Evolutionary conservation across 352 stramenopile species (phyloP), one percentile per base, ranked within the genome.

Genomic region (Pilasporangium apinafurcum): DNA sequence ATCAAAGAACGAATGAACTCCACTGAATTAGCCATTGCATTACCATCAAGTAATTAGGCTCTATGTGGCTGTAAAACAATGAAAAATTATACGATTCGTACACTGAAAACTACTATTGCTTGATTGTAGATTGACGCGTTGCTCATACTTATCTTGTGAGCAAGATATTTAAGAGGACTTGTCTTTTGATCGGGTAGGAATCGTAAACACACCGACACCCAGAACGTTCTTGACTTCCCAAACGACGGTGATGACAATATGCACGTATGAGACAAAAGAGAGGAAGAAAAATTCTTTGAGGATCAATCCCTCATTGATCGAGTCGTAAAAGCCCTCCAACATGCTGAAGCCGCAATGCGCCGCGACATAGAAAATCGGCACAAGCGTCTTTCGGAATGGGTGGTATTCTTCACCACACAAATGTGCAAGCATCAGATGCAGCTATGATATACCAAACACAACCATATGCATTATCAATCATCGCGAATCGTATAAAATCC

Each of bases 241-340:
- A 30, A 92, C 72, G 45, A 94, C 82, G 7, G 77, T 89, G 62
- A 90, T 80, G 37, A 89, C 82, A 46, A 94, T 88, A 62, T 94
- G 79, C 26, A 91, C 63, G 51, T 94, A 94, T 20, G 79, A 68
- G 8, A 80, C 74, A 32, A 91, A 64, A 46, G 77, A 91, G 37
- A 94, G 64, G 60, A 91, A 94, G 48, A 92, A 94, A 46, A 94
- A 94, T 56, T 94, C 82, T 33, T 87, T 81, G 52, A 94, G 60
- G 40, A 89, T 78, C 14, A 94, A 62, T 16, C 67, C 62, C 30
- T 94, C 79, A 62, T 89, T 88, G 48, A 89, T 81, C 17, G 79
- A 59, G 40, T 88, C 75, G 60, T 91, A 87, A 33, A 89, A 81
- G 27, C 77, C 79, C 53, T 93, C 71, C 40, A 87, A 36, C 70